phyloP scores from a whole-genome alignment of 306 rosid species.

The Fagus crenata region DNA sequence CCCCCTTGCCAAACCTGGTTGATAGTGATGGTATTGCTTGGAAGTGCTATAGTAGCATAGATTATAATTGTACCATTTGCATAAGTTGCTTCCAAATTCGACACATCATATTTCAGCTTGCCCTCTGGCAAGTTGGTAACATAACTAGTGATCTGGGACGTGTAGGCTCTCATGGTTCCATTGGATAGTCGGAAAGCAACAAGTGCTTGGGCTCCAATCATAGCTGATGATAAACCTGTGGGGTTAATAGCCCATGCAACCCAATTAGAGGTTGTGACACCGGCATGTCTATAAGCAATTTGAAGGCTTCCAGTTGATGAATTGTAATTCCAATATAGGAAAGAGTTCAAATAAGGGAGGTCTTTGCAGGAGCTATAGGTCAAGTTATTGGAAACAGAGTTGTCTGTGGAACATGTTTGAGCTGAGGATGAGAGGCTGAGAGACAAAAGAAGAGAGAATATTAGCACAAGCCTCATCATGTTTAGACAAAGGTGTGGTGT shows the following conservation, averaged over 20 bases:
- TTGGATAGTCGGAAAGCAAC: slow-evolving; percentile 44
- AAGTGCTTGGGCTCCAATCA: slow-evolving; percentile 60
- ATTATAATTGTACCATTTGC: slow-evolving; percentile 42
- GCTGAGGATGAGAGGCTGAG: slow-evolving; percentile 41
- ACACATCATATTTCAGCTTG: slow-evolving; percentile 15
- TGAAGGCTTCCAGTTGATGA: slow-evolving; percentile 38
- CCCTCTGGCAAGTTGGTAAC: slow-evolving; percentile 21
- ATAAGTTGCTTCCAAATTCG: slow-evolving; percentile 27
- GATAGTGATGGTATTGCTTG: slow-evolving; percentile 25
- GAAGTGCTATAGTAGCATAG: slow-evolving; percentile 49
- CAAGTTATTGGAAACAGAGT: slow-evolving; percentile 31
- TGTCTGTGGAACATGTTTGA: slow-evolving; percentile 40
- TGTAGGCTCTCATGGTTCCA: slow-evolving; percentile 29
- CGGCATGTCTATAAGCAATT: slow-evolving; percentile 55
- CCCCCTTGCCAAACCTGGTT: slow-evolving; percentile 77
- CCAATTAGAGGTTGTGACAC: slow-evolving; percentile 48
- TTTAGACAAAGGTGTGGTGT: neutral
- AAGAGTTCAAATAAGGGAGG: slow-evolving; percentile 51
- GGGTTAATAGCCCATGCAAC: slow-evolving; percentile 78
- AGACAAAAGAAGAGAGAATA: slow-evolving; percentile 29
- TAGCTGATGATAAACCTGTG: neutral
- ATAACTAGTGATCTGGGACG: slow-evolving; percentile 8
- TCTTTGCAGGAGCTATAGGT: slow-evolving; percentile 38
- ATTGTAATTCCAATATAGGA: slow-evolving; percentile 58
- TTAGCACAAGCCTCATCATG: slow-evolving; percentile 36